phyloP scores from a whole-genome alignment of 768 basidiomycete genomes.

The Arthromyces matolae region DNA sequence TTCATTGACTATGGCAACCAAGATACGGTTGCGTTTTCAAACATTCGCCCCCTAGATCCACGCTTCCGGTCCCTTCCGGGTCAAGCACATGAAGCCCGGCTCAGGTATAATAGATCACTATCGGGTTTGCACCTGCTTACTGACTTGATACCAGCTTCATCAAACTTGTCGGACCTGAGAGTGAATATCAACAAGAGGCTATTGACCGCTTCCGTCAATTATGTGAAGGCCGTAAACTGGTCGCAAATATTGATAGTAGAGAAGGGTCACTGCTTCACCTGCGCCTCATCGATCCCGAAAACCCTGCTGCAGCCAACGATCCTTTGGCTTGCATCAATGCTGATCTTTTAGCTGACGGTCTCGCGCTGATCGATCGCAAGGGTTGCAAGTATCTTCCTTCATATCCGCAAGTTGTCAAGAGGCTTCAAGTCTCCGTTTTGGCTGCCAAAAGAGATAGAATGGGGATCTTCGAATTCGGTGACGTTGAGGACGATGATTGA shows the following conservation, averaged over 20 bases:
- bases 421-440: conserved; percentile 55
- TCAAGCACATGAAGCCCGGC: conserved; percentile 91
- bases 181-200: conserved; percentile 86
- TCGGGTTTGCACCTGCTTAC: no score
- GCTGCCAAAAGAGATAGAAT: conserved; percentile 70
- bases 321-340: conserved; percentile 82
- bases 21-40: conserved; percentile 77
- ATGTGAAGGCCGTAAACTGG: conserved; percentile 90
- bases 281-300: conserved; percentile 86
- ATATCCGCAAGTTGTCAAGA: conserved; percentile 66
- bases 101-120: no score
- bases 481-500: conserved; percentile 79
- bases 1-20: conserved; percentile 98
- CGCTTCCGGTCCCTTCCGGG: conserved; percentile 88
- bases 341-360: conserved; percentile 84
- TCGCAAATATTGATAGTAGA: conserved; percentile 90
- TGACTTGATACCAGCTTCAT: conserved; percentile 65
- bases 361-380: conserved; percentile 77
- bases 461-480: conserved; percentile 92
- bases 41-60: conserved; percentile 84
- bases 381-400: conserved; percentile 66
- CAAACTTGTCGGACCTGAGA: conserved; percentile 72
- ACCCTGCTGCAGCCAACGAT: conserved; percentile 64
- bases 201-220: conserved; percentile 80
- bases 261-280: conserved; percentile 81